Evolutionary conservation across 805 yeast genomes (phyloP).

Genomic region (Candida stauntonica): DNA sequence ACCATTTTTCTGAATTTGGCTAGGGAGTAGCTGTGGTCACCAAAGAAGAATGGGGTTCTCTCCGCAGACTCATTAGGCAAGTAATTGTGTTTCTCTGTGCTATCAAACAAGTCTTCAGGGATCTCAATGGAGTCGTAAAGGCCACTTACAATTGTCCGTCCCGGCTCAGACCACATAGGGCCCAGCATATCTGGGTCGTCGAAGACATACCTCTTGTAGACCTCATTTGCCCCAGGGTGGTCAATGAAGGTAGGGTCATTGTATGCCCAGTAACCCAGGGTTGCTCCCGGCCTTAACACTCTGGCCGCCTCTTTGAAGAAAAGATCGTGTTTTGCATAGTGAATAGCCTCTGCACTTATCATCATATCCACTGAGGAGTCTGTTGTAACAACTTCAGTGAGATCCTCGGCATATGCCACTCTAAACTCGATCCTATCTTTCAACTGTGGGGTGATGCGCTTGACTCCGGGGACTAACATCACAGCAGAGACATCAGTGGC

Average conservation of each 20-base stretch:
- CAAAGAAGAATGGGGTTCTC: neutral
- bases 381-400: conserved; percentile 6
- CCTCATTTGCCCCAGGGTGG: conserved; percentile 46
- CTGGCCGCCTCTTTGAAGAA: conserved; percentile 46
- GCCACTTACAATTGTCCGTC: neutral
- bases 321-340: conserved; percentile 57
- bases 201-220: conserved; percentile 49
- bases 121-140: neutral
- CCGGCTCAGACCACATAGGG: neutral
- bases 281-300: conserved; percentile 51
- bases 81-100: neutral
- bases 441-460: conserved; percentile 14
- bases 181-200: conserved; percentile 10
- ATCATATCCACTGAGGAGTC: conserved; percentile 46
- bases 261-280: conserved; percentile 68
- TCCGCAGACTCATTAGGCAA: neutral
- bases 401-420: neutral
- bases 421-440: neutral
- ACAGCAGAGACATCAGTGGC: conserved; percentile 49
- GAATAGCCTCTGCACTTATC: conserved; percentile 66
- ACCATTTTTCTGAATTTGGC: neutral
- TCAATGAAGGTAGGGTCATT: conserved; percentile 57
- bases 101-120: neutral
- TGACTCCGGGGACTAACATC: conserved; percentile 43
- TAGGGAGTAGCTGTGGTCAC: neutral